Conservation (phyloP, 2,329 filamentous ascomycete genomes). For the Helotiales sp. region DNA sequence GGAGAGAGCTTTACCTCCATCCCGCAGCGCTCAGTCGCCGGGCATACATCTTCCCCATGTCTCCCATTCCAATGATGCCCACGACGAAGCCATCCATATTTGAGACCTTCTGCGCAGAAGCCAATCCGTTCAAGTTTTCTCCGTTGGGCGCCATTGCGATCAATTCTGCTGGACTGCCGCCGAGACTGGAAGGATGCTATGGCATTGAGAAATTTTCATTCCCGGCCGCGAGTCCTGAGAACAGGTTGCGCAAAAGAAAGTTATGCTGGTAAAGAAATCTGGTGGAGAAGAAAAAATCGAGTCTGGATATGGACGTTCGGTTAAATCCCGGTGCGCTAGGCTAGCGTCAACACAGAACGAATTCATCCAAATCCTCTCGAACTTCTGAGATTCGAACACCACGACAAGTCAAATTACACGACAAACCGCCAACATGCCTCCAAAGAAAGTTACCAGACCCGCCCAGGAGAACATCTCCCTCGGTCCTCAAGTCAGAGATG, state of each 20-base stretch:
- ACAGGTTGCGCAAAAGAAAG: neutral
- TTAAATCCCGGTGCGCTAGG: no score
- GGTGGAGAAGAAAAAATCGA: neutral
- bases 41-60: constrained; percentile 99
- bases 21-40: constrained; percentile 83
- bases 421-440: constrained; percentile 70
- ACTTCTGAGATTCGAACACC: neutral
- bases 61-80: constrained; percentile 97
- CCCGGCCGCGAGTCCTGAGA: neutral
- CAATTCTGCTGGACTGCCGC: neutral
- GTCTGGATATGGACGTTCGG: no score
- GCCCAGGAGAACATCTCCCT: constrained; percentile 98
- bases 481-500: constrained; percentile 94
- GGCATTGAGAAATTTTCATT: neutral
- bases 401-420: constrained; percentile 7
- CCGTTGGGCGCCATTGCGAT: constrained; percentile 5
- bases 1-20: constrained; percentile 75
- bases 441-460: constrained; percentile 84
- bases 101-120: neutral
- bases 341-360: neutral
- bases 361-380: neutral
- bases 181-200: neutral
- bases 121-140: constrained; percentile 3
- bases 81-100: constrained; percentile 62
- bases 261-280: neutral